Conservation (phyloP, 2,329 filamentous ascomycete genomes). For the Chrysosporium keratinophilum region DNA sequence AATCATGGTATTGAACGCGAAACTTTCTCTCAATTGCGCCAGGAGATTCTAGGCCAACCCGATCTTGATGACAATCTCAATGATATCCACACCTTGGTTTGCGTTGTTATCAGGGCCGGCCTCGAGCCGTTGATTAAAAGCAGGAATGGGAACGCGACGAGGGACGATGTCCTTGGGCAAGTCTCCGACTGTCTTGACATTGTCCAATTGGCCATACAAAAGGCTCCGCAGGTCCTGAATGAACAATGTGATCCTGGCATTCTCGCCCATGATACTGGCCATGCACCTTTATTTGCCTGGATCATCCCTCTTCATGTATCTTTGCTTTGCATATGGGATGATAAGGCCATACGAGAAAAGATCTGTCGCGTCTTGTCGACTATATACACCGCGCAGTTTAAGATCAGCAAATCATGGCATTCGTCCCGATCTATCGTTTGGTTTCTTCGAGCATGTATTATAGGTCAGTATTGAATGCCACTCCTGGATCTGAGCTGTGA, state of each 20-base stretch:
- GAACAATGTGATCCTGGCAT: constrained; percentile 54
- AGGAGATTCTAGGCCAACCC: constrained; percentile 46
- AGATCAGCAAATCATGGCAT: constrained; percentile 23
- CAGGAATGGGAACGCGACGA: neutral
- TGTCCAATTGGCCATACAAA: constrained; percentile 61
- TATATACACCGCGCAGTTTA: constrained; percentile 27
- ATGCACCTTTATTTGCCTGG: constrained; percentile 45
- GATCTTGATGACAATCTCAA: constrained; percentile 55
- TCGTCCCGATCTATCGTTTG: constrained; percentile 24
- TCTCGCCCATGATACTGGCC: constrained; percentile 38
- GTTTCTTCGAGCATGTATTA: constrained; percentile 28
- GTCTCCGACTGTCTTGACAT: constrained; percentile 63
- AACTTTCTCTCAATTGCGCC: constrained; percentile 65
- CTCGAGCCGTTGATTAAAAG: constrained; percentile 53
- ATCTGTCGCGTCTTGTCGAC: constrained; percentile 29
- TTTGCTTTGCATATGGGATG: constrained; percentile 35
- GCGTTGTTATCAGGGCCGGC: constrained; percentile 69
- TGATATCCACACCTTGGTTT: constrained; percentile 76
- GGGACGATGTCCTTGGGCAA: constrained; percentile 28
- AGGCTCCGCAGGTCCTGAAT: constrained; percentile 57
- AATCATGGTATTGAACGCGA: constrained; percentile 56
- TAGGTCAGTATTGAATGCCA: constrained; percentile 25
- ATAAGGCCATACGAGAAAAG: constrained; percentile 33
- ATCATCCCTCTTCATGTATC: constrained; percentile 45
- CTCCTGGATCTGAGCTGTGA: neutral